These are phyloP conservation scores for Leishmania gerbilli DNA, from an alignment of 208 protist species.

Conservation along the genomic window DNA sequence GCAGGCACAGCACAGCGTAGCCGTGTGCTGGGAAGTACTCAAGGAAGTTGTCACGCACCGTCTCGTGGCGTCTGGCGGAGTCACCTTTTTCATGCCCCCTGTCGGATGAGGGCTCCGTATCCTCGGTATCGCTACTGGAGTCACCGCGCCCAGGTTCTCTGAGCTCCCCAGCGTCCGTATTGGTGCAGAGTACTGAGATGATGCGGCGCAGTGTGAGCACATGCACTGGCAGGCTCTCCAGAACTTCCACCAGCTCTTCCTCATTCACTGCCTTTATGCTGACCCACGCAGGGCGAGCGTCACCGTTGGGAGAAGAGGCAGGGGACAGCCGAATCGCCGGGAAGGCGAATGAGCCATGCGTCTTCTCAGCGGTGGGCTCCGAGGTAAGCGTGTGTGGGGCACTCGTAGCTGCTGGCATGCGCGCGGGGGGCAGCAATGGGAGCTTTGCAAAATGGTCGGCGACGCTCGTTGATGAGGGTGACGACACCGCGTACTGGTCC, in stretches of 20 bases:
- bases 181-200: constrained; percentile 3
- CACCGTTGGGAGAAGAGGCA: constrained; percentile 1
- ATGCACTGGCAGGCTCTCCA: constrained; percentile 55
- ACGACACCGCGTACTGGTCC: background rate
- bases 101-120: background rate
- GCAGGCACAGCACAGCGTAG: constrained; percentile 47
- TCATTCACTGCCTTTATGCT: constrained; percentile 26
- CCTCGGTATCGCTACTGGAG: background rate
- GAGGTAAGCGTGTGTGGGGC: background rate
- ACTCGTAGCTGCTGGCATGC: background rate
- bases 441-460: constrained; percentile 17
- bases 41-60: constrained; percentile 31
- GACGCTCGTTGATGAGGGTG: background rate
- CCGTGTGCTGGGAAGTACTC: constrained; percentile 65
- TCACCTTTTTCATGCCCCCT: background rate
- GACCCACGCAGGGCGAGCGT: constrained; percentile 39
- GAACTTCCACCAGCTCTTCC: constrained; percentile 29
- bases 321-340: constrained; percentile 10
- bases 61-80: background rate
- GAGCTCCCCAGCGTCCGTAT: background rate
- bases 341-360: background rate
- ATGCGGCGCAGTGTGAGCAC: constrained; percentile 35
- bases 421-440: background rate
- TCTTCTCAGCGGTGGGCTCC: background rate
- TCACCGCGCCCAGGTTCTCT: background rate